Conservation (phyloP, 23 red algal genomes). For the Gracilaria gracilis region DNA sequence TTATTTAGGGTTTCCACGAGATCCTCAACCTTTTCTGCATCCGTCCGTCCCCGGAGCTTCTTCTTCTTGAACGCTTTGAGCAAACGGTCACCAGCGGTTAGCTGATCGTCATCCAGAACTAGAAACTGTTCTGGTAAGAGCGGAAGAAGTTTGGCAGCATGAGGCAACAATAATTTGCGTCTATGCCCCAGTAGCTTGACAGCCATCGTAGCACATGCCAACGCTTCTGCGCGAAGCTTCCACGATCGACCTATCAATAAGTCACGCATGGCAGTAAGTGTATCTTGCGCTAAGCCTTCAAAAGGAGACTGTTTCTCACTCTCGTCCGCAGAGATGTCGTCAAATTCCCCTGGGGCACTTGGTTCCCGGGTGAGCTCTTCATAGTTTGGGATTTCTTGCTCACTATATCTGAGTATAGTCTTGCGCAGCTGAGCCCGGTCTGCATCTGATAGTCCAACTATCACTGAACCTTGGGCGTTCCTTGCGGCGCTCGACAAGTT, state of each 20-base stretch:
- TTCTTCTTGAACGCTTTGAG: conserved; percentile 53
- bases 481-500: neutral
- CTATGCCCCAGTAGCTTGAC: conserved; percentile 44
- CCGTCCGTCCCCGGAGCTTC: conserved; percentile 30
- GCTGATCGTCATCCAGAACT: conserved; percentile 28
- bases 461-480: neutral
- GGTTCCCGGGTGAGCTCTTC: conserved; percentile 36
- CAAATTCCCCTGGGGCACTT: neutral
- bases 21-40: conserved; percentile 51
- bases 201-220: conserved; percentile 54
- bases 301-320: conserved; percentile 14
- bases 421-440: conserved; percentile 43
- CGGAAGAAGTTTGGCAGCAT: conserved; percentile 61
- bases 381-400: conserved; percentile 19
- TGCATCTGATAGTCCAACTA: neutral
- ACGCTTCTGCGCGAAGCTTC: conserved; percentile 55
- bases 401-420: conserved; percentile 43
- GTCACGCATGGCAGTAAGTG: conserved; percentile 55
- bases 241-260: conserved; percentile 65
- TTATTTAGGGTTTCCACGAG: conserved; percentile 60
- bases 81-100: conserved; percentile 50
- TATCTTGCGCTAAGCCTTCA: conserved; percentile 41
- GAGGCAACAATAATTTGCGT: conserved; percentile 54
- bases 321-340: conserved; percentile 31
- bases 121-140: conserved; percentile 64